phyloP scores from a whole-genome alignment of 805 yeast species.

The Candida cerambycidarum region DNA sequence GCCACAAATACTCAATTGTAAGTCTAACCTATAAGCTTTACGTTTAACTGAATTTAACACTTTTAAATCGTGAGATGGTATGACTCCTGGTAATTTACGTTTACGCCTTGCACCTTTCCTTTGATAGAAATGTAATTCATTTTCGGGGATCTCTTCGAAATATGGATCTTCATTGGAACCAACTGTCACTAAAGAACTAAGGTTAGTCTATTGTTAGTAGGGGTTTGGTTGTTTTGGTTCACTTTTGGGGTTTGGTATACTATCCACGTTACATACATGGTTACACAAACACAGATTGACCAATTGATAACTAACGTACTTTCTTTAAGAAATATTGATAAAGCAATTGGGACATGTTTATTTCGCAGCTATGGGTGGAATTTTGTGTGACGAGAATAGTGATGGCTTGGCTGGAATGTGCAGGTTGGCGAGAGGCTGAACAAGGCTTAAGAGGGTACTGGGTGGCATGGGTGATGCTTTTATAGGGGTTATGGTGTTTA shows the following conservation, averaged over 20 bases:
- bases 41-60: conserved; percentile 35
- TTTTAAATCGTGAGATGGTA: conserved; percentile 33
- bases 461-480: too few relatives aligned
- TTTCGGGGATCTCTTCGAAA: conserved; percentile 39
- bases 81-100: conserved; percentile 36
- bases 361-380: conserved; percentile 5
- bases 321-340: conserved; percentile 38
- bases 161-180: conserved; percentile 39
- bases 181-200: conserved; percentile 23
- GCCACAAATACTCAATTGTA: conserved; percentile 41
- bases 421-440: neutral
- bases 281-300: neutral
- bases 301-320: conserved; percentile 26
- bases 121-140: conserved; percentile 43
- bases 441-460: neutral
- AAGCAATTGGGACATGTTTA: conserved; percentile 19
- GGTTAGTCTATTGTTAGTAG: conserved; percentile 16
- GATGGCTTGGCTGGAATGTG: neutral
- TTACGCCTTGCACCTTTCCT: conserved; percentile 39
- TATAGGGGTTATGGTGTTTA: too few relatives aligned
- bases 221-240: neutral
- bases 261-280: neutral
- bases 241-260: too few relatives aligned
- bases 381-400: neutral
- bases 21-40: conserved; percentile 39